A percentile compares a stretch with the other conserved stretches of the same genome.
These are phyloP conservation scores for Helicocarpus griseus DNA, from an alignment of 2,329 filamentous ascomycete genomes.

Conservation along the genomic window DNA sequence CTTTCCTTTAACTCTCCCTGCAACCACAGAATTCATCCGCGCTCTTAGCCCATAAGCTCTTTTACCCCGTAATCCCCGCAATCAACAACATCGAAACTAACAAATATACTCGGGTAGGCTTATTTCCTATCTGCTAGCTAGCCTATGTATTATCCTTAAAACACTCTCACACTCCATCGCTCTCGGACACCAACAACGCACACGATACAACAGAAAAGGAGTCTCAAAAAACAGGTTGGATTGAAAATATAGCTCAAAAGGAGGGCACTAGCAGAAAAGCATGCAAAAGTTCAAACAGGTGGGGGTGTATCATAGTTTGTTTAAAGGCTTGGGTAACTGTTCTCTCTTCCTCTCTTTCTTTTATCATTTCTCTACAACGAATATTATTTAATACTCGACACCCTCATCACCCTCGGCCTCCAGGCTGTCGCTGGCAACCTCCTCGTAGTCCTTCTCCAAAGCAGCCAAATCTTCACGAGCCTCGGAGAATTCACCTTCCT, in stretches of 20 bases:
- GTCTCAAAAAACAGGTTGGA: not conserved
- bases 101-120: too few relatives aligned
- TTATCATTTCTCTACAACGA: too few relatives aligned
- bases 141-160: not conserved
- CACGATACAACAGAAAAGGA: not conserved
- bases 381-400: conserved; percentile 23
- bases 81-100: too few relatives aligned
- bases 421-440: conserved; percentile 64
- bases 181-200: not conserved
- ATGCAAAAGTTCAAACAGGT: not conserved
- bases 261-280: not conserved
- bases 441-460: conserved; percentile 78
- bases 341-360: not conserved
- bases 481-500: conserved; percentile 83
- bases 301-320: not conserved
- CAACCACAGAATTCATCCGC: too few relatives aligned
- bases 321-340: too few relatives aligned
- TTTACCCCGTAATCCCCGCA: too few relatives aligned
- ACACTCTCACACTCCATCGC: conserved; percentile 6
- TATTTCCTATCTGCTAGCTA: too few relatives aligned
- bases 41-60: too few relatives aligned
- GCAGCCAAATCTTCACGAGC: conserved; percentile 78
- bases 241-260: not conserved
- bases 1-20: too few relatives aligned
- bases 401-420: conserved; percentile 51